Evolutionary conservation across 2,329 filamentous ascomycete genomes (phyloP).

Genomic region (Colletotrichum melonis): DNA sequence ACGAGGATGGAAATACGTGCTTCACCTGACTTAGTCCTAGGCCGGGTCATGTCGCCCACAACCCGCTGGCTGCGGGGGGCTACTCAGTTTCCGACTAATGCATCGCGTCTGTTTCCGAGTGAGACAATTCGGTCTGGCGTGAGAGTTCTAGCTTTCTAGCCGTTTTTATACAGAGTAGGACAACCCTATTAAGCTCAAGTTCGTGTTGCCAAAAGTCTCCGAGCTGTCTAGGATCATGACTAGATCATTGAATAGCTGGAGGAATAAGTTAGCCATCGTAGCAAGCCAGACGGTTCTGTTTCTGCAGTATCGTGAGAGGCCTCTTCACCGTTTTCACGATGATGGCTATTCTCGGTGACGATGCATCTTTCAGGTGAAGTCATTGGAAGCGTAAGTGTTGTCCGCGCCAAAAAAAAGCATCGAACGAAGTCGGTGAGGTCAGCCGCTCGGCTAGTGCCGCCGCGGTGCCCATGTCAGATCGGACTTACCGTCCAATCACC

Average conservation of each 20-base stretch:
- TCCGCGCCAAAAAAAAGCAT: neutral
- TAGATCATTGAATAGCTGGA: no score
- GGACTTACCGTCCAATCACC: neutral
- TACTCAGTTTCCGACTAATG: neutral
- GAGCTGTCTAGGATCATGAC: no score
- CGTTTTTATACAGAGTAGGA: no score
- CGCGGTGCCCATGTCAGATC: neutral
- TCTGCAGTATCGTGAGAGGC: neutral
- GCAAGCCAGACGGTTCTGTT: neutral
- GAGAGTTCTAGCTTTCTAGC: no score
- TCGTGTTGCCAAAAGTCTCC: no score
- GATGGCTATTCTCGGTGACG: neutral
- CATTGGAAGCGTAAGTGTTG: neutral
- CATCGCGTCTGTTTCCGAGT: slow-evolving; percentile 6
- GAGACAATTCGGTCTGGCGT: neutral
- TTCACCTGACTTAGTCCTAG: accelerated
- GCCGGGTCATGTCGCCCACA: neutral
- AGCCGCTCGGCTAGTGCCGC: slow-evolving; percentile 25
- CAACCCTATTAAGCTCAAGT: no score
- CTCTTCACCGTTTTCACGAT: neutral
- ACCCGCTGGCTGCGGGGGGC: neutral
- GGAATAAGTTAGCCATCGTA: neutral
- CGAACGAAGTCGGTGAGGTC: neutral
- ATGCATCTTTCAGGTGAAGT: neutral
- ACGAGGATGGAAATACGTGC: neutral